Evolutionary conservation across 768 basidiomycete species (phyloP).

Genomic region (Lanmaoa pseudosensibilis): DNA sequence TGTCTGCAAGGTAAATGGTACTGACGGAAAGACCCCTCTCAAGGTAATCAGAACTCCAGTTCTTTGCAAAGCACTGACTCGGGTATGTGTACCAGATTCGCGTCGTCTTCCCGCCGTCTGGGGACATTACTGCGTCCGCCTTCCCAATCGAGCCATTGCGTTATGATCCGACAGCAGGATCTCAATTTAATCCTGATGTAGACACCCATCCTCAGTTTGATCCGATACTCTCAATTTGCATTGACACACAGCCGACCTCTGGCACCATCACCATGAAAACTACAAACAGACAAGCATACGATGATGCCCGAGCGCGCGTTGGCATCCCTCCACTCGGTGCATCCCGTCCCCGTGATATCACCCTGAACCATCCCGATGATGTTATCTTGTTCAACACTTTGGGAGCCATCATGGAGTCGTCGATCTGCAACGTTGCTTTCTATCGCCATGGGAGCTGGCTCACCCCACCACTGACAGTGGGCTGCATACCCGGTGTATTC

Average conservation of each 20-base stretch:
- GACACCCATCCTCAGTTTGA: conserved; percentile 29
- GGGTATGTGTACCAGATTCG: conserved; percentile 45
- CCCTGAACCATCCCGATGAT: conserved; percentile 40
- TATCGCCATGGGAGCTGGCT: conserved; percentile 58
- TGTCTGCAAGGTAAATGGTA: conserved; percentile 32
- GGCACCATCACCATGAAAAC: conserved; percentile 66
- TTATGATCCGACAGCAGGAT: conserved; percentile 41
- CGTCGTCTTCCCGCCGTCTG: conserved; percentile 44
- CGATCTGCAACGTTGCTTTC: conserved; percentile 73
- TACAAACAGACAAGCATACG: conserved; percentile 58
- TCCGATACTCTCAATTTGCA: conserved; percentile 44
- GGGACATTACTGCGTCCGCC: conserved; percentile 37
- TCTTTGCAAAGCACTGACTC: neutral
- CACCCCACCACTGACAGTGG: conserved; percentile 58
- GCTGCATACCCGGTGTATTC: conserved; percentile 72
- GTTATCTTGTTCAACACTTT: conserved; percentile 62
- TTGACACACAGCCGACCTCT: conserved; percentile 57
- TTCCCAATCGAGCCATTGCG: conserved; percentile 34
- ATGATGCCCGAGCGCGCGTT: conserved; percentile 60
- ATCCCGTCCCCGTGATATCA: neutral
- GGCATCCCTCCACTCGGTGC: conserved; percentile 39
- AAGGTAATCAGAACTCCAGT: conserved; percentile 18
- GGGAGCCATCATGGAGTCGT: conserved; percentile 58
- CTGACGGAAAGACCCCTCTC: conserved; percentile 12
- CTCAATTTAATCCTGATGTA: conserved; percentile 37